These are phyloP conservation scores for Blyttiomyces sp. DNA, from an alignment of 371 early-diverging fungal genomes.

Conservation along the genomic window DNA sequence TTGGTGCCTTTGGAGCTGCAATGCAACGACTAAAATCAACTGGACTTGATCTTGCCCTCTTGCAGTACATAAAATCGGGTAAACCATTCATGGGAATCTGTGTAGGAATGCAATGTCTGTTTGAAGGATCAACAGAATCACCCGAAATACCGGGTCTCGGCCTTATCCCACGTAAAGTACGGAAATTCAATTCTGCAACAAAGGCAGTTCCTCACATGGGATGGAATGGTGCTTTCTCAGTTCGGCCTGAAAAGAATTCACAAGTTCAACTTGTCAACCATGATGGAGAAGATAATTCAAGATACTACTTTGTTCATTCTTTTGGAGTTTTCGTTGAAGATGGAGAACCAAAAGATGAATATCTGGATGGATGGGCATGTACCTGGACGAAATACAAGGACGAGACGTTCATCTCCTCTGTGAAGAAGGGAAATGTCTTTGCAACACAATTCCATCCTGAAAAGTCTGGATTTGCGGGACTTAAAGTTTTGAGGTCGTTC, in stretches of 20 bases:
- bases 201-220: conserved; percentile 96
- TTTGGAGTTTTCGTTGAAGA: conserved; percentile 58
- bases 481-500: conserved; percentile 77
- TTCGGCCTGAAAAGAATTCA: not conserved
- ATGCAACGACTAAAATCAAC: conserved; percentile 73
- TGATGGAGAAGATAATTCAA: conserved; percentile 34
- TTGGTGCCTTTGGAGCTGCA: conserved; percentile 93
- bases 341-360: conserved; percentile 30
- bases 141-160: conserved; percentile 81
- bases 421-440: conserved; percentile 82
- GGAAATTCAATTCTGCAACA: conserved; percentile 57
- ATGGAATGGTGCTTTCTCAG: conserved; percentile 76
- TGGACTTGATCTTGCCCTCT: conserved; percentile 77
- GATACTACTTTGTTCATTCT: conserved; percentile 97
- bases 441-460: conserved; percentile 98
- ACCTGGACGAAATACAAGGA: conserved; percentile 83
- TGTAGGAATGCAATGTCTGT: conserved; percentile 95
- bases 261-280: conserved; percentile 24
- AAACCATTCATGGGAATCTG: conserved; percentile 96
- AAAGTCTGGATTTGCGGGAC: conserved; percentile 89
- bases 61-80: conserved; percentile 76
- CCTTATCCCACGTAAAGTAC: conserved; percentile 70
- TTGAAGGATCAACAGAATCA: conserved; percentile 86
- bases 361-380: conserved; percentile 57
- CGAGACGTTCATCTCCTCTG: conserved; percentile 78